Base-by-base conservation (phyloP, 805 yeast species). In the Saccharomyces jurei region DNA sequence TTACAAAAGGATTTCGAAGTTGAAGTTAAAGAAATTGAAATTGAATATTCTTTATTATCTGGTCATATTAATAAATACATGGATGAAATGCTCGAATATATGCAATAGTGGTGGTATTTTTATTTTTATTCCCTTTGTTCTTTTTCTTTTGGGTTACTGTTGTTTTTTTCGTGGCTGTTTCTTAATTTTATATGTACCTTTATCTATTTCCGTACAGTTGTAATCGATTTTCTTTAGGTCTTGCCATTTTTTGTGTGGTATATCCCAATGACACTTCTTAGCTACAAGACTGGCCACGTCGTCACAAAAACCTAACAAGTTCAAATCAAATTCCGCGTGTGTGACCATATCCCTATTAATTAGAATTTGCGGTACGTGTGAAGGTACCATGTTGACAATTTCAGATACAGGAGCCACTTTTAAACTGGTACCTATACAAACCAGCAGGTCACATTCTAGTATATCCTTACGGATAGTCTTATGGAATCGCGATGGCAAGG, bases 371-470 rank as follows among this genome's bases (percentile, higher is more conserved):
- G 97, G 97, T 1, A 87, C 83, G n/a, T 79, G 69, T n/a, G 77
- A 77, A 0, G 85, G 83, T 1, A 90, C 72, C 70, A 80, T 76
- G 58, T 88, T 84, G n/a, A 88, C 91, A 55, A 90, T 87, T 52
- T 88, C 90, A 52, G 89, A 83, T 4, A 91, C 97, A 0, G 97
- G 97, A 0, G 95, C 89, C 26, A 90, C 97, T 65, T 90, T 88
- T 59, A 90, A 76, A 22, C 96, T 89, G 0, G 97, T 90, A 17
- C 97, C 97, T 36, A 90, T 84, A 67, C 96, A 86, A 4, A 90
- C 77, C 48, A 91, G 72, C 53, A 90, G 73, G 69, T 91, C 97
- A 70, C 96, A 88, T 46, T 79, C 74, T 21, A 70, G 62, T 6
- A 84, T 74, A 65, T 91, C 97, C 47, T 77, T 76, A 46, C 74